phyloP scores from a whole-genome alignment of 2,329 filamentous ascomycete species.

The Aspergillus amoenus region DNA sequence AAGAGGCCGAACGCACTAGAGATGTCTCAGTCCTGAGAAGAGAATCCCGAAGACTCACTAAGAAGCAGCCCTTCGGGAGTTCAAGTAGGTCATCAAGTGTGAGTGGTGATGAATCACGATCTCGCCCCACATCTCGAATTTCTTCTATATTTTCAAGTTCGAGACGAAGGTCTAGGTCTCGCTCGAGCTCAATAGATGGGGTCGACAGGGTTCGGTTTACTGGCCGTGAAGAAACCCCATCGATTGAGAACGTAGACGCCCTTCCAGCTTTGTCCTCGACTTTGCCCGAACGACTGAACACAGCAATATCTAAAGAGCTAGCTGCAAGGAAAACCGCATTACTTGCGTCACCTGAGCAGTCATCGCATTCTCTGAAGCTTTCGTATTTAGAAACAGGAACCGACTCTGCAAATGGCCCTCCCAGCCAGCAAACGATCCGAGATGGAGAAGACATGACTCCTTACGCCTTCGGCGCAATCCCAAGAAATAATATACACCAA shows the following conservation, averaged over 20 bases:
- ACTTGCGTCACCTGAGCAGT: constrained; percentile 10
- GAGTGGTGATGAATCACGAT: constrained; percentile 26
- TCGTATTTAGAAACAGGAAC: constrained; percentile 14
- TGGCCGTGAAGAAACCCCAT: background rate
- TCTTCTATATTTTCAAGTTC: constrained; percentile 30
- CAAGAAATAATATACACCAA: background rate
- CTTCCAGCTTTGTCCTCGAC: constrained; percentile 23
- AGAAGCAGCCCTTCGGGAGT: constrained; percentile 33
- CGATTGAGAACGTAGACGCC: constrained; percentile 11
- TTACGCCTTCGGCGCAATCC: constrained; percentile 8
- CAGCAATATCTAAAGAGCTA: constrained; percentile 31
- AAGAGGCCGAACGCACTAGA: constrained; percentile 22
- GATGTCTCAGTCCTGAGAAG: constrained; percentile 18
- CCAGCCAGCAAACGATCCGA: background rate
- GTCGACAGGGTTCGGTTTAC: constrained; percentile 13
- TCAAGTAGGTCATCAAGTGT: constrained; percentile 33
- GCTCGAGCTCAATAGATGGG: constrained; percentile 25
- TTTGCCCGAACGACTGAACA: constrained; percentile 31
- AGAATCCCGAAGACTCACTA: constrained; percentile 32
- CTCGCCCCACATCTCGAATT: constrained; percentile 24
- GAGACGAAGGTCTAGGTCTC: constrained; percentile 28
- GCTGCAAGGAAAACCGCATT: constrained; percentile 23
- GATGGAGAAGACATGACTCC: background rate
- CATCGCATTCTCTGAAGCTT: constrained; percentile 12
- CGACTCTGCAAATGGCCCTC: constrained; percentile 16